phyloP scores from a whole-genome alignment of 352 stramenopile species.

The Phytophthora boehmeriae region DNA sequence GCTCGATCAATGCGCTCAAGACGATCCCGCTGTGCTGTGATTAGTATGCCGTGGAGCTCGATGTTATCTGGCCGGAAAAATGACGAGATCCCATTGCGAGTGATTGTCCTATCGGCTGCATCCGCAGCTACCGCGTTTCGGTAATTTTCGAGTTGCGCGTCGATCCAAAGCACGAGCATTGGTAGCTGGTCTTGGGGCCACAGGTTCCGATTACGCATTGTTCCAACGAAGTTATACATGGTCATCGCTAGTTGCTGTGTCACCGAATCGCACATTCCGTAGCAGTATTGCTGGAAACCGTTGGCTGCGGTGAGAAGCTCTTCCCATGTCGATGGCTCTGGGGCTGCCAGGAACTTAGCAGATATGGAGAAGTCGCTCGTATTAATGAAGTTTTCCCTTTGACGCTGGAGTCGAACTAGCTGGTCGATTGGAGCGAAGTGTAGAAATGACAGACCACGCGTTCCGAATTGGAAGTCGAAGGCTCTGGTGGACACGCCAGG shows the following conservation, averaged over 20 bases:
- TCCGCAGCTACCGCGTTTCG: not conserved
- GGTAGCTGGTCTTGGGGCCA: conserved; percentile 1
- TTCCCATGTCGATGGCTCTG: conserved; percentile 1
- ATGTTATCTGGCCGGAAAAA: not conserved
- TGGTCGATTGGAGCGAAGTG: conserved; percentile 3
- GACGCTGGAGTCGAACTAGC: not conserved
- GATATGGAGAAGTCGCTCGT: conserved; percentile 12
- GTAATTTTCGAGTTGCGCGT: not conserved
- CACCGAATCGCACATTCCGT: not conserved
- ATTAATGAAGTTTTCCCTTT: conserved; percentile 9
- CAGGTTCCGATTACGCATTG: not conserved
- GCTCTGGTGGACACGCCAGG: not conserved
- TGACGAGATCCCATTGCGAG: not conserved
- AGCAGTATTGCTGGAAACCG: conserved; percentile 11
- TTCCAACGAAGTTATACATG: not conserved
- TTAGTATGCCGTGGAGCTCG: not conserved
- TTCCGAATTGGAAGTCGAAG: conserved; percentile 7
- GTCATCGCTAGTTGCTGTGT: not conserved
- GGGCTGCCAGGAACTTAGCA: conserved; percentile 4
- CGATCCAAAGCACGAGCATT: conserved; percentile 8
- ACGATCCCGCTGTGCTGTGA: not conserved
- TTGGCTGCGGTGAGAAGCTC: conserved; percentile 1
- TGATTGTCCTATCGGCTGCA: not conserved
- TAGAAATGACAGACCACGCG: conserved; percentile 4
- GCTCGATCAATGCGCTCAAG: not conserved